Base-by-base conservation (phyloP, 1,284 basidiomycete genomes). In the Rhodotorula sp. region DNA sequence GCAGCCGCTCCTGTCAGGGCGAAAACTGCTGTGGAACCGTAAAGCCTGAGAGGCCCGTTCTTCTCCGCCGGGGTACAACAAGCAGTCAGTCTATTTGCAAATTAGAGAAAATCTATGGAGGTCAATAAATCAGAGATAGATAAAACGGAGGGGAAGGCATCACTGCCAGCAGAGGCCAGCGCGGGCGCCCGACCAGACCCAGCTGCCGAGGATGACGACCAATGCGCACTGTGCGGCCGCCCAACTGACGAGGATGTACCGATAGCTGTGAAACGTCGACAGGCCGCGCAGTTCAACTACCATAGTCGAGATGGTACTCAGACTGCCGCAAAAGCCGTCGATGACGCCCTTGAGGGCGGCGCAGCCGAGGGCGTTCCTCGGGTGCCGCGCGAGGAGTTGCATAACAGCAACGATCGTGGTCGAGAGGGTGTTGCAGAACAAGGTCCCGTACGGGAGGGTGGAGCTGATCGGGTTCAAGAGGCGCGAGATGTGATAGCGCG, bases 271-370 rank as follows among this genome's bases (percentile, higher is more conserved):
- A 77, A 84, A 76, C 78, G 79, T 78, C 79, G 62, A 82, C 64
- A 96, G 81, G 6, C 86, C 85, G 12, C 84, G 81, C 46, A 92
- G 81, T 80, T 99, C 96, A 6, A 89, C 88, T 3, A 88, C 89
- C 79, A 98, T 95, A 18, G 95, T 99, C 81, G 91, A 94, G 71
- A 99, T 86, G 0, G 96, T 99, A 6, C 90, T 95, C 74, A 99
- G 83, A 81, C 93, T 94, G 14, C 95, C 96, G 79, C 95, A 98
- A 79, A 94, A 97, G 4, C 96, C 96, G 78, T 97, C 91, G 46
- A 85, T 84, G 42, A 99, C 82, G 1, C 91, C 93, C 78, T 90
- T 88, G 59, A 95, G 80, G 26, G 91, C 83, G 51, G 86, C 85
- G 78, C 93, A 96, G 30, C 77, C 54, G 29, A 60, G 66, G 72